These are phyloP conservation scores for Irpex sp. DNA, from an alignment of 1,284 basidiomycete genomes.

Conservation along the genomic window DNA sequence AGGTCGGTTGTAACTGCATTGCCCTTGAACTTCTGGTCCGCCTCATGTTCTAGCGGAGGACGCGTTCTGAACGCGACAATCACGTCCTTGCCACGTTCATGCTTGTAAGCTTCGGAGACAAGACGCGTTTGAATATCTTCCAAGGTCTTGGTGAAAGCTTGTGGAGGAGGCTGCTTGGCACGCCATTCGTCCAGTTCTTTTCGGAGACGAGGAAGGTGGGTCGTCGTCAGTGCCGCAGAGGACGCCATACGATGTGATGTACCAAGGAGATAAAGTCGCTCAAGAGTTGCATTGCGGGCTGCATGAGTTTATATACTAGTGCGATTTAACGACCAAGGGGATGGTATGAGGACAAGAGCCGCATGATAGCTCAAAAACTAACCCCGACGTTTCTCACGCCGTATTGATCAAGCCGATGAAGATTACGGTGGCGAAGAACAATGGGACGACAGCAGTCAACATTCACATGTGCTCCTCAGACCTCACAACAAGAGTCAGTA, in stretches of 20 bases:
- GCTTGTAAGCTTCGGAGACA: not conserved
- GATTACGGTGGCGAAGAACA: no score
- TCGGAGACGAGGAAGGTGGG: slow-evolving; percentile 23
- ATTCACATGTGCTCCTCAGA: no score
- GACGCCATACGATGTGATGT: slow-evolving; percentile 21
- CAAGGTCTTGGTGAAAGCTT: slow-evolving; percentile 5
- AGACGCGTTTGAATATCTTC: slow-evolving; percentile 8
- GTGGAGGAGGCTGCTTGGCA: slow-evolving; percentile 6
- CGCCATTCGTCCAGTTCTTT: slow-evolving; percentile 25
- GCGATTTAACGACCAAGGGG: no score
- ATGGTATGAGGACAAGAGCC: no score
- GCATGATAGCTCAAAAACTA: no score
- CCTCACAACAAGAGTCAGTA: no score
- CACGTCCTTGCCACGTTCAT: slow-evolving; percentile 24
- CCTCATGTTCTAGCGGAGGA: slow-evolving; percentile 29
- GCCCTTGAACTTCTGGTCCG: slow-evolving; percentile 20
- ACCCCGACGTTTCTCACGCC: no score
- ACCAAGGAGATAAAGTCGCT: not conserved
- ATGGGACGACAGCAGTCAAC: no score
- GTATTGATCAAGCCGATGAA: no score
- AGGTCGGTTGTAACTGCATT: no score
- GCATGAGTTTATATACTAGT: not conserved
- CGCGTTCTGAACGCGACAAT: slow-evolving; percentile 33
- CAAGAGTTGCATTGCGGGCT: not conserved
- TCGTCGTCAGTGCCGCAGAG: slow-evolving; percentile 27